phyloP scores from a whole-genome alignment of 2,329 filamentous ascomycete genomes.

The Alternaria sp. region DNA sequence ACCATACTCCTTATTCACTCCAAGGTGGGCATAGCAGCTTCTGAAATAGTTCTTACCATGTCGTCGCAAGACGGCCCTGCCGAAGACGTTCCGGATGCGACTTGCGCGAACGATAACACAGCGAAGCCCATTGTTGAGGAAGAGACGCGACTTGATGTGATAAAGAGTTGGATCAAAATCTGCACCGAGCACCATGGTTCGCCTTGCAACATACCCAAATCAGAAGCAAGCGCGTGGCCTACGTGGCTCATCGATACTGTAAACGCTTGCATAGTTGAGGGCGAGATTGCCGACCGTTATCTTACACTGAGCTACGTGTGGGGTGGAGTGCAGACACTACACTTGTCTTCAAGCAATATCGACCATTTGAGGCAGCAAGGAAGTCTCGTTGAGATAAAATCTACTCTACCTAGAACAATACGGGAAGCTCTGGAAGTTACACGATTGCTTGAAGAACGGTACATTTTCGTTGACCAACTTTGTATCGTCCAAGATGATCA shows the following conservation, averaged over 20 bases:
- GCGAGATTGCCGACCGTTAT: neutral
- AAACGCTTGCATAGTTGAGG: neutral
- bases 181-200: neutral
- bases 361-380: neutral
- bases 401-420: neutral
- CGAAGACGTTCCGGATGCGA: neutral
- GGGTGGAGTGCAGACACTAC: neutral
- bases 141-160: neutral
- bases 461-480: too few species aligned
- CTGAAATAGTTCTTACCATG: neutral
- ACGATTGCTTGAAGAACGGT: too few species aligned
- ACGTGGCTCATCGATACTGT: neutral
- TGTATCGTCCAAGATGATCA: too few species aligned
- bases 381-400: accelerated
- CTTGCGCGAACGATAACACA: too few species aligned
- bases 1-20: too few species aligned
- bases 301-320: neutral
- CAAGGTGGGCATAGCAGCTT: too few species aligned
- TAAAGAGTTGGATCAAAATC: neutral
- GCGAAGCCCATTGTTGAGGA: neutral
- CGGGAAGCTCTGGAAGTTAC: neutral
- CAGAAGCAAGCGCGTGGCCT: neutral
- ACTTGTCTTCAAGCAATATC: accelerated
- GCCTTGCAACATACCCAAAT: too few species aligned
- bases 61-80: too few species aligned